phyloP scores from a whole-genome alignment of 2,329 filamentous ascomycete species.

The Cyphellophora attinorum region DNA sequence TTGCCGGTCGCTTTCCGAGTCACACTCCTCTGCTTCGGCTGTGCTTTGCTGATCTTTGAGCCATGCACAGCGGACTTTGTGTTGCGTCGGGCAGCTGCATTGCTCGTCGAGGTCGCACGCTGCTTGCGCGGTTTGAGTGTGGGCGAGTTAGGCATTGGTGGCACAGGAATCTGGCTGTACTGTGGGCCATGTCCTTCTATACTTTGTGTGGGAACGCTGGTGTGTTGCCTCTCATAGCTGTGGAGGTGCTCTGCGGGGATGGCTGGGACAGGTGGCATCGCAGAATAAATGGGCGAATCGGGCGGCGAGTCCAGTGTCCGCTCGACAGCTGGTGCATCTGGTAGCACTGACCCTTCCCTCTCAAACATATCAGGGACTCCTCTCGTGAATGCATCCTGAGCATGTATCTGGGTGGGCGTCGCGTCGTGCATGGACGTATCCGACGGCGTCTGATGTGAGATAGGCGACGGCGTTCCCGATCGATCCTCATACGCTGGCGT shows the following conservation, averaged over 20 bases:
- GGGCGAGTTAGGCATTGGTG: background rate
- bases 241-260: conserved; percentile 2
- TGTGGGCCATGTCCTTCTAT: no score
- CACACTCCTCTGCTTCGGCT: conserved; percentile 10
- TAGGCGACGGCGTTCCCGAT: conserved; percentile 12
- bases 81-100: conserved; percentile 4
- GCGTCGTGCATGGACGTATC: conserved; percentile 10
- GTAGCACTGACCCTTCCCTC: conserved; percentile 4
- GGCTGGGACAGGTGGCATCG: conserved; percentile 5
- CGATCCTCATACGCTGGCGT: conserved; percentile 13
- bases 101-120: background rate
- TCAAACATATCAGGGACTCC: background rate
- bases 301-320: background rate
- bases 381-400: no score
- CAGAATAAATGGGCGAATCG: background rate
- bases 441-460: conserved; percentile 3
- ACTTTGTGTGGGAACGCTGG: no score
- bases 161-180: background rate
- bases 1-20: conserved; percentile 23
- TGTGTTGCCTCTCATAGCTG: no score
- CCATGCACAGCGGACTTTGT: conserved; percentile 11
- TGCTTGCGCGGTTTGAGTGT: conserved; percentile 10
- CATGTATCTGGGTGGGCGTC: background rate
- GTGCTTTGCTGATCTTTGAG: conserved; percentile 10
- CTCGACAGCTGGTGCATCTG: conserved; percentile 1